Conservation (phyloP, 352 stramenopile species). For the Pythium aristosporum region DNA sequence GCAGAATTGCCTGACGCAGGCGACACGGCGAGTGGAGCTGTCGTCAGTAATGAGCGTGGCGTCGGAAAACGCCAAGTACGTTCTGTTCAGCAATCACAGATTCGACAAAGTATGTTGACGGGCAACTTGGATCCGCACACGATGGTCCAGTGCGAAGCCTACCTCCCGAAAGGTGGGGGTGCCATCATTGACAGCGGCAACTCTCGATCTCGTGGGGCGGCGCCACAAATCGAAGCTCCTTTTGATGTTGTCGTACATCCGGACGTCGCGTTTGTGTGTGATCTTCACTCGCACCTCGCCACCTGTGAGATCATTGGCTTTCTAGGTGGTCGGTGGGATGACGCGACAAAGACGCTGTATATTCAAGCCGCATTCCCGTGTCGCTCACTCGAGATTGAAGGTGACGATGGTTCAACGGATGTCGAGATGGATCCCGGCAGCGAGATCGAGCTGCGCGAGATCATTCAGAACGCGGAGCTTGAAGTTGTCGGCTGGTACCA, state of each 20-base stretch:
- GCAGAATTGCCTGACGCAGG: not conserved
- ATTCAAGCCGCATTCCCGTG: conserved; percentile 94
- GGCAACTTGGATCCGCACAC: conserved; percentile 81
- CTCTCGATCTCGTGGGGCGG: conserved; percentile 41
- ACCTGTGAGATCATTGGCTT: conserved; percentile 95
- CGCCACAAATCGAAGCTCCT: conserved; percentile 56
- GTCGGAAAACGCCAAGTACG: conserved; percentile 58
- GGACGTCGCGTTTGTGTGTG: conserved; percentile 88
- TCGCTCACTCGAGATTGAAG: conserved; percentile 84
- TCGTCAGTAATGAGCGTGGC: conserved; percentile 13
- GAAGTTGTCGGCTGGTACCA: conserved; percentile 96
- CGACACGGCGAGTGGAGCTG: conserved; percentile 4
- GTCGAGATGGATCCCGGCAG: conserved; percentile 94
- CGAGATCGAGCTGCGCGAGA: conserved; percentile 89
- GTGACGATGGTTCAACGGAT: conserved; percentile 90
- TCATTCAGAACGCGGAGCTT: conserved; percentile 87
- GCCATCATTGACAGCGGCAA: conserved; percentile 14
- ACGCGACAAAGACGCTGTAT: conserved; percentile 77
- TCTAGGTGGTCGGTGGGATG: conserved; percentile 89
- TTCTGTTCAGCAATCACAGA: conserved; percentile 76
- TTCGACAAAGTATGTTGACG: conserved; percentile 72
- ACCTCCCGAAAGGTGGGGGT: conserved; percentile 39
- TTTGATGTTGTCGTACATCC: conserved; percentile 89
- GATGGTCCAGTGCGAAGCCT: conserved; percentile 84
- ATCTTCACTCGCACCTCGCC: conserved; percentile 92